Percentiles rank a stretch among this genome's conserved stretches.
Evolutionary conservation across 176 grass and related monocot species (phyloP).

Genomic region (Cenchrus fungigraminus): DNA sequence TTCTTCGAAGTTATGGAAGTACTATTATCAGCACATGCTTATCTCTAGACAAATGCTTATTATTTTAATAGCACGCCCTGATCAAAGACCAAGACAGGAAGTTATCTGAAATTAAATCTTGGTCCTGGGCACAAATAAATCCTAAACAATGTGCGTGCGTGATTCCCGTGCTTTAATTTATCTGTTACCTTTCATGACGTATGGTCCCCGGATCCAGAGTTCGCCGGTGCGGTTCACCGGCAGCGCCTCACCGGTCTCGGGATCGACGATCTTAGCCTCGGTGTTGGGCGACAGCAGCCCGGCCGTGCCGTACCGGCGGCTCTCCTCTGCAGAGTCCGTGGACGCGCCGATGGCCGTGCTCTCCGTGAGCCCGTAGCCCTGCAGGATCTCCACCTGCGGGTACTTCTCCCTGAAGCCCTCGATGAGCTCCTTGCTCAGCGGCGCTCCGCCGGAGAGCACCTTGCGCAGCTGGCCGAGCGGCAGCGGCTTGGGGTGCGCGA

Average conservation of each 20-base stretch:
- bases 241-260: conserved; percentile 60
- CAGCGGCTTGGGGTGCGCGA: conserved; percentile 55
- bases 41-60: neutral
- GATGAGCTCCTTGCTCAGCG: conserved; percentile 81
- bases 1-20: neutral
- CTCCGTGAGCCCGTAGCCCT: conserved; percentile 92
- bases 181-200: conserved; percentile 92
- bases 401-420: conserved; percentile 93
- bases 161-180: neutral
- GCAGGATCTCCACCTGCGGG: conserved; percentile 82
- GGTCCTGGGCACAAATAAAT: neutral
- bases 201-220: conserved; percentile 85
- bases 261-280: conserved; percentile 87
- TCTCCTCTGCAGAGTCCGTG: conserved; percentile 91
- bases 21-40: neutral
- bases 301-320: conserved; percentile 80
- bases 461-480: conserved; percentile 63
- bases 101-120: neutral
- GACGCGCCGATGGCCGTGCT: conserved; percentile 95
- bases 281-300: conserved; percentile 88
- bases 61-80: neutral
- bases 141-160: conserved; percentile 11
- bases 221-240: conserved; percentile 82
- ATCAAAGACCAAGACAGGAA: neutral
- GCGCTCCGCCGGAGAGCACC: conserved; percentile 81